Evolutionary conservation across 805 yeast genomes (phyloP), one percentile per base, ranked within the genome.

Genomic region (Kodamaea nitidulidarum): DNA sequence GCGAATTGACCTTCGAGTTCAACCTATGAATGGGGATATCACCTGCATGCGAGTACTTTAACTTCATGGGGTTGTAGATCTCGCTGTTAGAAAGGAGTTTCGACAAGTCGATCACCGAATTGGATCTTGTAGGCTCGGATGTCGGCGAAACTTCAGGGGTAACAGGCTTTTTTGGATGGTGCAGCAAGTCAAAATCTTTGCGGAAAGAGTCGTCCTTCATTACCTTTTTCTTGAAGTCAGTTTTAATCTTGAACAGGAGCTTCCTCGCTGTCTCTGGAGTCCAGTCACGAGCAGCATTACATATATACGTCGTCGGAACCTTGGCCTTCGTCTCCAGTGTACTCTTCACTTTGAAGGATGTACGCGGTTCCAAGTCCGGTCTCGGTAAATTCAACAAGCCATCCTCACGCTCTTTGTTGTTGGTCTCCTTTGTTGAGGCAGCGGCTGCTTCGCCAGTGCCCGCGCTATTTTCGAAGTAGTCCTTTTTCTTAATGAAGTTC

Each of bases 111-210:
- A 68, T 61, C 11, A 67, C 65, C 5, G 71, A 64, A 41, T 68
- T 68, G 35, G 58, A 52, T 38, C 70, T 48, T 9, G 71, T 61
- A 5, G 74, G 73, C 39, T 61, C 67, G 5, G 69, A 61, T 20
- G 46, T 57, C 16, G 74, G 74, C 15, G 71, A 65, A 2, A 67
- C 65, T 41, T 65, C 71, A 3, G 74, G 74, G 32, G 65, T 57
- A 7, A 60, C 50, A 4, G 71, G 71, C 29, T 52, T 52, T 12
- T 33, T 26, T 0, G 74, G 74, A 15, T 54, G 65, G 22, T 56
- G 54, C 8, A 50, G 43, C 18, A 68, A 44, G 43, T 52, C 51
- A 37, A 56, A 68, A 4, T 54, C 43, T 33, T 48, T 53, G 32
- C 58, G 63, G 53, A 68, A 68, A 4, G 66, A 57, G 6, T 59